Evolutionary conservation across 441 rosid species (phyloP).

Genomic region (Gossypium gossypioides): DNA sequence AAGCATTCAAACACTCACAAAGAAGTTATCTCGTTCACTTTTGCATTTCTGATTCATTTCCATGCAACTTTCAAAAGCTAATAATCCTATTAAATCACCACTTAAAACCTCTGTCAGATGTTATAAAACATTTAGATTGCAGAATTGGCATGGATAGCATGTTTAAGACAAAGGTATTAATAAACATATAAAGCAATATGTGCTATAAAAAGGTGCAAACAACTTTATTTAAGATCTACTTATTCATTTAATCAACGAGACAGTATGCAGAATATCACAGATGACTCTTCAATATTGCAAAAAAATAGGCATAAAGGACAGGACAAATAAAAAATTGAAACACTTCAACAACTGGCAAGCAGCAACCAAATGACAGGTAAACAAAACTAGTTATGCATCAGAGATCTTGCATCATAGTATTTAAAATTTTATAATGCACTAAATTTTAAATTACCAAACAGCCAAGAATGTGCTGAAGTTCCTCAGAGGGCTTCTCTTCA

Average conservation of each 20-base stretch:
- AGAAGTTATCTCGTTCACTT: not conserved
- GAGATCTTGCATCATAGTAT: not conserved
- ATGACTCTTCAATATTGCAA: not conserved
- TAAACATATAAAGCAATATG: not conserved
- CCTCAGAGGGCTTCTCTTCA: constrained; percentile 70
- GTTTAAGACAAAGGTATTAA: not conserved
- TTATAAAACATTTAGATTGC: not conserved
- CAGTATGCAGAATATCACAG: not conserved
- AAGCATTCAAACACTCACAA: not conserved
- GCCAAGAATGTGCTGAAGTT: constrained; percentile 71
- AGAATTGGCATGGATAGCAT: constrained; percentile 3
- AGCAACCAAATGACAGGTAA: constrained; percentile 5
- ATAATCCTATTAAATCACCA: constrained; percentile 1
- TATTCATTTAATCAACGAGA: not conserved
- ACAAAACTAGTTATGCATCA: not conserved
- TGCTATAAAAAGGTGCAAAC: not conserved
- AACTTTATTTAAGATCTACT: not conserved
- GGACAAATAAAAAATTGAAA: not conserved
- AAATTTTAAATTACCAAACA: constrained; percentile 58
- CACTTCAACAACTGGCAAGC: not conserved
- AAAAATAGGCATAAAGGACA: not conserved
- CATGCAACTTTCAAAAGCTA: not conserved
- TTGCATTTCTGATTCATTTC: not conserved
- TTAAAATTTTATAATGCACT: not conserved
- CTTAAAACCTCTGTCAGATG: not conserved